Conservation (phyloP, 2,329 filamentous ascomycete species). For the Metarhizium humberi region DNA sequence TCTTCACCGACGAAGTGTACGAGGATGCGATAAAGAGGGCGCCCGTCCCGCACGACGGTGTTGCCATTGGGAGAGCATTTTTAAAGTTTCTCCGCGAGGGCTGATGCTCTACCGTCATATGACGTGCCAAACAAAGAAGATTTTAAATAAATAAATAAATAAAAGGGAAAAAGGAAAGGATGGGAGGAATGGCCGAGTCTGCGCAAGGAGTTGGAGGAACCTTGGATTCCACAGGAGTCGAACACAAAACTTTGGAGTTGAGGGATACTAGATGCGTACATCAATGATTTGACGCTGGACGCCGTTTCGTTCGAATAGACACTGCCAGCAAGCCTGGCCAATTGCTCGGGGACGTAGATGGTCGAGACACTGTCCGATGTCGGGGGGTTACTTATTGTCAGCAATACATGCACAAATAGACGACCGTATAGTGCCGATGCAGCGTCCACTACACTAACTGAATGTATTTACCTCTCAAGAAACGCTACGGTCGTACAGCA, state of each 20-base stretch:
- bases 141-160: too few species aligned
- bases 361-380: background rate
- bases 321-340: background rate
- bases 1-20: slow-evolving; percentile 62
- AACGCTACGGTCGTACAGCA: background rate
- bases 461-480: background rate
- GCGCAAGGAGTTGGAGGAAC: background rate
- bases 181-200: too few species aligned
- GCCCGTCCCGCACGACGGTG: slow-evolving; percentile 63
- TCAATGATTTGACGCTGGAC: background rate
- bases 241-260: background rate
- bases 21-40: slow-evolving; percentile 60
- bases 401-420: background rate
- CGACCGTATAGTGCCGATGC: background rate
- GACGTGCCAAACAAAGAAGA: background rate
- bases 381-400: too few species aligned
- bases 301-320: background rate
- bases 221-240: background rate
- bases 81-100: slow-evolving; percentile 63
- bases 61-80: slow-evolving; percentile 65
- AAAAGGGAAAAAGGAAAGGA: too few species aligned
- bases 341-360: background rate
- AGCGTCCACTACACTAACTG: background rate
- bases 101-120: slow-evolving; percentile 5
- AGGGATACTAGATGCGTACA: background rate